phyloP scores from a whole-genome alignment of 495 filamentous ascomycete genomes.

The Hyaloscypha variabilis region DNA sequence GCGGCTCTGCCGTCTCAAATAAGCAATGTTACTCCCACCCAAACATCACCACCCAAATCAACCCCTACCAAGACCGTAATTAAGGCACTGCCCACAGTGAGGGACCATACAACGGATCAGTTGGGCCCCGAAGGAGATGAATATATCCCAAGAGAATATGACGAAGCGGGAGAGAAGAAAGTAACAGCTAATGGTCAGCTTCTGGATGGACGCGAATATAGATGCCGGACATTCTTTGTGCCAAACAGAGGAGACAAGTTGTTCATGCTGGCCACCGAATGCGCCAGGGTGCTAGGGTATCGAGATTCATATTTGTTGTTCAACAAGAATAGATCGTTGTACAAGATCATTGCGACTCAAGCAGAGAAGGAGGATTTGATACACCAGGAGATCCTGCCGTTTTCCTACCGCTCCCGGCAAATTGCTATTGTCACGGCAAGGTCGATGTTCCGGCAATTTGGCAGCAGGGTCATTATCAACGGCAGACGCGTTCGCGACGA shows the following conservation, averaged over 20 bases:
- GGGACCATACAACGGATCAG: slow-evolving; percentile 97
- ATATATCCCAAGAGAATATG: slow-evolving; percentile 91
- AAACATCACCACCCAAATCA: slow-evolving; percentile 77
- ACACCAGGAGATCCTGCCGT: slow-evolving; percentile 90
- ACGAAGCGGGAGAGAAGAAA: slow-evolving; percentile 93
- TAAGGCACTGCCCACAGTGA: slow-evolving; percentile 93
- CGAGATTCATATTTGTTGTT: slow-evolving; percentile 97
- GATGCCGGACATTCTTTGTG: slow-evolving; percentile 91
- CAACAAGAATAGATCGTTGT: slow-evolving; percentile 97
- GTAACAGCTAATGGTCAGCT: slow-evolving; percentile 81
- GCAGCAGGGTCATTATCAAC: slow-evolving; percentile 88
- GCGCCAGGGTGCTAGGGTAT: slow-evolving; percentile 91
- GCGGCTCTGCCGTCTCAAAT: slow-evolving; percentile 65
- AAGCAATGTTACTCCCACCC: slow-evolving; percentile 57
- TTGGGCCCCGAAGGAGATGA: slow-evolving; percentile 91
- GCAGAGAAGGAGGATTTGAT: slow-evolving; percentile 97
- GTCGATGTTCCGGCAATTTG: slow-evolving; percentile 99
- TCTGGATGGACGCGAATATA: slow-evolving; percentile 82
- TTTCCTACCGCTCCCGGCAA: slow-evolving; percentile 96
- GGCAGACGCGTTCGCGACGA: slow-evolving; percentile 93
- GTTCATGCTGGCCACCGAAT: slow-evolving; percentile 99
- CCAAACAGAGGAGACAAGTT: slow-evolving; percentile 88
- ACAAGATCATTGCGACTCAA: slow-evolving; percentile 97
- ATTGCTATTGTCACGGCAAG: slow-evolving; percentile 98
- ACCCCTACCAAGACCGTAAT: slow-evolving; percentile 89